These are phyloP conservation scores for Neonothopanus nambi DNA, from an alignment of 1,284 basidiomycete species.

Conservation along the genomic window DNA sequence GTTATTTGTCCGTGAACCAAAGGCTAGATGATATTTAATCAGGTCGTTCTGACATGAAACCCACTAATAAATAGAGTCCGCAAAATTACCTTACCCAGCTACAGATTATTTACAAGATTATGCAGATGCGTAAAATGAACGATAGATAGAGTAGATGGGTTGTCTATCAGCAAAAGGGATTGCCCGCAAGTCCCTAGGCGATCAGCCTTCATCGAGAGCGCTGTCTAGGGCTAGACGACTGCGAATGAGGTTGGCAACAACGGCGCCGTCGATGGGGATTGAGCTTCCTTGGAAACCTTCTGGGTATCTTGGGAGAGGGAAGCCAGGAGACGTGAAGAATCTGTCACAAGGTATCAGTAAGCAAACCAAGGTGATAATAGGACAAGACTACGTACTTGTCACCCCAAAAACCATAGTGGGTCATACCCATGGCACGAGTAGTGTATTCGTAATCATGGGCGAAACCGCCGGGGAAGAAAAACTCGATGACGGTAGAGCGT, in stretches of 20 bases:
- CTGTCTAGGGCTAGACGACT: conserved; percentile 1
- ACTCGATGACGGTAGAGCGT: conserved; percentile 74
- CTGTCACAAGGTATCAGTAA: conserved; percentile 18
- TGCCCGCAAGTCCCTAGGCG: too few species aligned
- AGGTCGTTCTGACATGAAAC: too few species aligned
- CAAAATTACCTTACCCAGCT: too few species aligned
- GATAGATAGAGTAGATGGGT: too few species aligned
- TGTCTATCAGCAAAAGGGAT: too few species aligned
- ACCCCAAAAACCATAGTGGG: conserved; percentile 79
- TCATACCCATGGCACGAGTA: conserved; percentile 67
- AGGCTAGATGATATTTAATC: too few species aligned
- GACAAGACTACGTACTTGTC: conserved; percentile 52
- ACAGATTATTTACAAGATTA: too few species aligned
- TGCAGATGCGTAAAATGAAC: too few species aligned
- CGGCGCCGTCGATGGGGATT: conserved; percentile 68
- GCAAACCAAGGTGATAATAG: neutral
- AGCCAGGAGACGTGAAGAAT: conserved; percentile 50
- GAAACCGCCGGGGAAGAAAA: conserved; percentile 78
- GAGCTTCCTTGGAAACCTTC: conserved; percentile 72
- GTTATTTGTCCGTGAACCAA: too few species aligned
- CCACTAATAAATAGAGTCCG: too few species aligned
- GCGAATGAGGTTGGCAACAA: conserved; percentile 53
- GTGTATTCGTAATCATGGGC: conserved; percentile 83
- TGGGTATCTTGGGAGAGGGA: conserved; percentile 62
- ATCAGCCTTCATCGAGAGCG: conserved; percentile 5